Conservation (phyloP, 352 stramenopile species). For the Phytophthora hibernalis region DNA sequence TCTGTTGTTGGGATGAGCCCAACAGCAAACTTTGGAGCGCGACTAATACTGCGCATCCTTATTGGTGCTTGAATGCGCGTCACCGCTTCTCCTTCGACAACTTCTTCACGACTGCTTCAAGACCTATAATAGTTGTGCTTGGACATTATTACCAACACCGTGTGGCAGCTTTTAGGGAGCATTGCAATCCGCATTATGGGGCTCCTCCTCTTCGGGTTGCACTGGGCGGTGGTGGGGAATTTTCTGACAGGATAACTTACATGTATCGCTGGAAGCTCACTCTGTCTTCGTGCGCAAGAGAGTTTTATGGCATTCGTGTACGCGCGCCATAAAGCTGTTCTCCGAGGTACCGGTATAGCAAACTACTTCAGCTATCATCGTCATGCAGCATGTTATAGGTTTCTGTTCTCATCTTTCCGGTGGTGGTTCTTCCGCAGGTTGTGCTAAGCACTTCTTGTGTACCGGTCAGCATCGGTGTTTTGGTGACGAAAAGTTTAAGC, state of each 20-base stretch:
- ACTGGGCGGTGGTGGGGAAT: background rate
- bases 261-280: background rate
- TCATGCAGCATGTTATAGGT: too few relatives aligned
- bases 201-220: constrained; percentile 14
- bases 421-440: too few relatives aligned
- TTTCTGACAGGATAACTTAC: constrained; percentile 15
- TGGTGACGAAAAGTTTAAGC: too few relatives aligned
- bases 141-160: constrained; percentile 19
- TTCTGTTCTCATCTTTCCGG: too few relatives aligned
- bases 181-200: background rate
- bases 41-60: constrained; percentile 1
- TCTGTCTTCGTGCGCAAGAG: background rate
- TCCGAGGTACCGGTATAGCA: too few relatives aligned
- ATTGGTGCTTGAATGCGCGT: constrained; percentile 12
- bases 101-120: constrained; percentile 26
- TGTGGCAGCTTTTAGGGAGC: constrained; percentile 19
- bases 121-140: constrained; percentile 7
- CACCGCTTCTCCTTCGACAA: too few relatives aligned
- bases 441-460: too few relatives aligned
- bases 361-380: too few relatives aligned
- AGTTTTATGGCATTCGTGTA: too few relatives aligned
- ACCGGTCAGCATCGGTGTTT: too few relatives aligned
- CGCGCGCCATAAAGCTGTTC: too few relatives aligned
- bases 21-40: too few relatives aligned
- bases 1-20: constrained; percentile 15